Evolutionary conservation across 805 yeast species (phyloP).

Genomic region (Metschnikowia matae): DNA sequence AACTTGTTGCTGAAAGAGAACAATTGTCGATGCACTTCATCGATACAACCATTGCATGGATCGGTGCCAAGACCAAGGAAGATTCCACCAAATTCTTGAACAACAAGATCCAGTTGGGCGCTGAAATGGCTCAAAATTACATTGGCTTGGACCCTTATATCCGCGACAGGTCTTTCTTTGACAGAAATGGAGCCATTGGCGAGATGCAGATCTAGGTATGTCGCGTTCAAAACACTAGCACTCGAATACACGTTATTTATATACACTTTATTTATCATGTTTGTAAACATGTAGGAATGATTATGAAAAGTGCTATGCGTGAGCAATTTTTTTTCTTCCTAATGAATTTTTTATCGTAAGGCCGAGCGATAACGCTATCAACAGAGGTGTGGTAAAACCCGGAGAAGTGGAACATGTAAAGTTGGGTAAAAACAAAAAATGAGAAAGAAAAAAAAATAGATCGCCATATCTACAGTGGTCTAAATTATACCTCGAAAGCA

Average conservation of each 20-base stretch:
- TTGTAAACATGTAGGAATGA: neutral
- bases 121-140: conserved; percentile 58
- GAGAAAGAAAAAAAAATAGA: no score
- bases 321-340: no score
- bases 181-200: conserved; percentile 16
- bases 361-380: no score
- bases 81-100: conserved; percentile 46
- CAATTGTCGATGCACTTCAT: conserved; percentile 51
- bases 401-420: no score
- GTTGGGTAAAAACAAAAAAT: no score
- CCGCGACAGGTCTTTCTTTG: conserved; percentile 16
- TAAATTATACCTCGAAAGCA: neutral
- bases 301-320: neutral
- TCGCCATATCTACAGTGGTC: no score
- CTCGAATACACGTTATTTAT: neutral
- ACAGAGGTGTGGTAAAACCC: no score
- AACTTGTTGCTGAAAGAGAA: conserved; percentile 50
- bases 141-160: conserved; percentile 44
- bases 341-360: no score
- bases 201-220: conserved; percentile 6
- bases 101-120: conserved; percentile 52
- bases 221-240: neutral
- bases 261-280: neutral
- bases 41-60: conserved; percentile 72
- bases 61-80: conserved; percentile 55